Base-by-base conservation (phyloP, 202 grass and related monocot species). In the Eragrostis tef region DNA sequence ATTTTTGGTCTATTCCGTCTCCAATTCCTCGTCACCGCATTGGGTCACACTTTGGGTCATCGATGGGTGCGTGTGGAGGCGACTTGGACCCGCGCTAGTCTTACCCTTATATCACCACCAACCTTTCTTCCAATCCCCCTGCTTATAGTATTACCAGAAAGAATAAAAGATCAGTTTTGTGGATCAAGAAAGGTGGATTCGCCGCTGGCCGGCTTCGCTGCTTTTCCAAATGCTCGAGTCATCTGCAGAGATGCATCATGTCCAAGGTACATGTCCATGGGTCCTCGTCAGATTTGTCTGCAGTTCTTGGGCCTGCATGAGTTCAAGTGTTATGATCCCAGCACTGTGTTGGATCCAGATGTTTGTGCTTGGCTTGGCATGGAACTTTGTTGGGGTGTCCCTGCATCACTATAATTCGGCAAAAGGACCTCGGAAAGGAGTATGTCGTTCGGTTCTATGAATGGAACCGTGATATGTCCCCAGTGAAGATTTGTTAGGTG, bases 71-170 rank as follows among this genome's bases (percentile, higher is more conserved):
- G 71, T 15, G 73, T 43, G 54, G 13, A 48, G 74, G 59, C 41
- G 74, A 83, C 68, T 72, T 79, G 86, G 84, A 87, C 73, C 49
- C 5, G 56, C 79, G 44, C 54, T 4, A 21, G 47, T 80, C 48
- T 17, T 39, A 22, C n/a, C 20, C 60, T 68, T 59, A 27, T 10
- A 66, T 48, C 59, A 2, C 70, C 75, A 67, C 25, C 70, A 67
- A 50, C 59, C 51, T 29, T 11, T 64, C 9, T 25, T 57, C 46
- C 41, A 1, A 61, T 61, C 58, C 15, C 58, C 58, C 58, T 61
- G 58, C 9, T 41, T 31, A 6, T 49, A 0, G 9, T 10, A 22
- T 7, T 7, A 20, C 34, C 34, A 25, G 17, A 25, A 46, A 47
- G 27, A 56, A 56, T 5, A 45, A 67, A 67, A 67, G 11, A 61